Conservation (phyloP, 345 rosid species). For the Eucalyptus leucophloia region DNA sequence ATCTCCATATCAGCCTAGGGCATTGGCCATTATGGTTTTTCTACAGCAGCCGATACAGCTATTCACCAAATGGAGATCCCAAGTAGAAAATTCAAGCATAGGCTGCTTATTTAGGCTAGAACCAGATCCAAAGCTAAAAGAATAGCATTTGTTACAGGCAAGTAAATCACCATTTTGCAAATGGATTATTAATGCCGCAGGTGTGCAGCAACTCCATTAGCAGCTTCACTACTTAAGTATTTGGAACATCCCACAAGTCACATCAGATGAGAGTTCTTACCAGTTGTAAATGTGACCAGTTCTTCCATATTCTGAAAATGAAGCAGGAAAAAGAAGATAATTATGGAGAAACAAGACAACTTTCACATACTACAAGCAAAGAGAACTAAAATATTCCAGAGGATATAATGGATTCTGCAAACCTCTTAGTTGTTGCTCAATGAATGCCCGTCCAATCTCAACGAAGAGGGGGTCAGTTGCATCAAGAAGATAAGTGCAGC, state of each 20-base stretch:
- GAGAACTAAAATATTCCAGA: neutral
- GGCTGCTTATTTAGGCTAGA: neutral
- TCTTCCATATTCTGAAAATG: constrained; percentile 51
- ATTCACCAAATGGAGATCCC: neutral
- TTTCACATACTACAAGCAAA: neutral
- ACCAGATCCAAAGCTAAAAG: neutral
- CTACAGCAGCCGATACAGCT: neutral
- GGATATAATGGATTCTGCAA: neutral
- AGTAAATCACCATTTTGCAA: neutral
- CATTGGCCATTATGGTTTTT: neutral
- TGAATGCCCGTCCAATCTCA: constrained; percentile 58
- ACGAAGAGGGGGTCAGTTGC: constrained; percentile 63
- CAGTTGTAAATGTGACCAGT: constrained; percentile 61
- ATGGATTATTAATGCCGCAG: neutral
- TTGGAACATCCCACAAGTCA: neutral
- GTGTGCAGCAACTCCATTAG: neutral
- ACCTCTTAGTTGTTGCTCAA: constrained; percentile 48
- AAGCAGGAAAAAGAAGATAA: neutral
- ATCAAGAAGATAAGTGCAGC: constrained; percentile 73
- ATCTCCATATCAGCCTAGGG: neutral
- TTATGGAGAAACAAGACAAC: neutral
- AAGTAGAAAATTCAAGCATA: neutral
- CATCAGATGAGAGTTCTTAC: constrained; percentile 17
- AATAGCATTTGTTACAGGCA: neutral
- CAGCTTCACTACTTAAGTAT: neutral